Base-by-base conservation (phyloP, 1,284 basidiomycete genomes). In the Volvariella surrecta region DNA sequence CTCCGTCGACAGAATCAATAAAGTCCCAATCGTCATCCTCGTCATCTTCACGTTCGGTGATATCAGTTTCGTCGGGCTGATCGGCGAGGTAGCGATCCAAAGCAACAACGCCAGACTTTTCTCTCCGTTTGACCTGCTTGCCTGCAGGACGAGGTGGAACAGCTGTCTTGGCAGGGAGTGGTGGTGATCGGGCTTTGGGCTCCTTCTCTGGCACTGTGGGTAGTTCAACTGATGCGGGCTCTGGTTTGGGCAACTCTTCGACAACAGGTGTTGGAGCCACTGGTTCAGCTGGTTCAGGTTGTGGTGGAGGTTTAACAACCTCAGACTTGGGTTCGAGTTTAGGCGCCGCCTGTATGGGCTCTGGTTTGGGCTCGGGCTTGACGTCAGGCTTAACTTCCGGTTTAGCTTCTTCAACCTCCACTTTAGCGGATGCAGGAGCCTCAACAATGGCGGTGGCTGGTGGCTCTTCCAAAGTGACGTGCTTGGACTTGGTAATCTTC, bases 1-100 rank as follows among this genome's bases (percentile, higher is more conserved):
- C 84, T 15, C 77, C 78, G 51, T 83, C 83, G 11, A 65, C 78
- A 46, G 76, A 75, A 53, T 90, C 88, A 45, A 91, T 73, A 48
- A 91, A 78, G 70, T 90, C 89, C 89, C 88, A 91, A 48, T 90
- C 88, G 41, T 87, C 84, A 43, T 87, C 84, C 42, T 82, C 80
- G 18, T 81, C 77, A 34, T 85, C 80, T 39, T 77, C 77, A 37
- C 74, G 69, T 52, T 74, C 72, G 32, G 73, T 74, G 48, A 64
- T 63, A 39, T 64, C 64, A 10, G 55, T 70, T 39, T 76, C 78
- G 44, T 81, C 78, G 45, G 63, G 64, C 42, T 61, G 68, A 56
- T 78, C 75, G 11, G 74, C 72, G 13, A 86, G 61, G 54, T 79
- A 74, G 40, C 76, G 73, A 56, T 89, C 86, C 58, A 89, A 61